These are phyloP conservation scores for Stygiomarasmius scandens DNA, from an alignment of 1,284 basidiomycete genomes.

Conservation along the genomic window DNA sequence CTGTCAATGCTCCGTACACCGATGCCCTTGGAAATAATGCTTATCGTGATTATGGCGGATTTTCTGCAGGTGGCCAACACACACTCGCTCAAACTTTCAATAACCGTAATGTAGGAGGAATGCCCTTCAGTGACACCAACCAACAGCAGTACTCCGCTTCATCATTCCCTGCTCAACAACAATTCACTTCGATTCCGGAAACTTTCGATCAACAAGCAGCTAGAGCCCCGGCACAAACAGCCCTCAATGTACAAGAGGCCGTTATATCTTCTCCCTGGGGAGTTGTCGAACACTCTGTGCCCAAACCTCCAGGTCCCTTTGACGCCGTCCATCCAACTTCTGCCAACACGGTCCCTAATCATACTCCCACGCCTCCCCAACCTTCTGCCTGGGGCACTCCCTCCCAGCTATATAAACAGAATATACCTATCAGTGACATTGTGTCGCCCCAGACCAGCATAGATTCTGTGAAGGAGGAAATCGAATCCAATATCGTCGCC, in stretches of 20 bases:
- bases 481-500: slow-evolving; percentile 49
- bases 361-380: slow-evolving; percentile 30
- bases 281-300: slow-evolving; percentile 30
- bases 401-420: slow-evolving; percentile 27
- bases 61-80: slow-evolving; percentile 2
- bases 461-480: slow-evolving; percentile 50
- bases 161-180: slow-evolving; percentile 14
- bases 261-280: slow-evolving; percentile 32
- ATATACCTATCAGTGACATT: background rate
- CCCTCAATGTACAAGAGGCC: background rate
- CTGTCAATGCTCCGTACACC: background rate
- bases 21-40: slow-evolving; percentile 5
- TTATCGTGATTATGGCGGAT: slow-evolving; percentile 7
- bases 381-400: slow-evolving; percentile 39
- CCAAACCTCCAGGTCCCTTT: slow-evolving; percentile 46
- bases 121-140: slow-evolving; percentile 1
- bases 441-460: slow-evolving; percentile 42
- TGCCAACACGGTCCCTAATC: slow-evolving; percentile 24
- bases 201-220: slow-evolving; percentile 11
- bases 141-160: slow-evolving; percentile 7
- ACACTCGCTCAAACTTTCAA: background rate
- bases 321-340: slow-evolving; percentile 38
- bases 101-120: slow-evolving; percentile 4
- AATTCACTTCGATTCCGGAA: slow-evolving; percentile 20
- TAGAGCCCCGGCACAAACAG: background rate